phyloP scores from a whole-genome alignment of 805 yeast genomes.

The Saccharomycopsis sp. region DNA sequence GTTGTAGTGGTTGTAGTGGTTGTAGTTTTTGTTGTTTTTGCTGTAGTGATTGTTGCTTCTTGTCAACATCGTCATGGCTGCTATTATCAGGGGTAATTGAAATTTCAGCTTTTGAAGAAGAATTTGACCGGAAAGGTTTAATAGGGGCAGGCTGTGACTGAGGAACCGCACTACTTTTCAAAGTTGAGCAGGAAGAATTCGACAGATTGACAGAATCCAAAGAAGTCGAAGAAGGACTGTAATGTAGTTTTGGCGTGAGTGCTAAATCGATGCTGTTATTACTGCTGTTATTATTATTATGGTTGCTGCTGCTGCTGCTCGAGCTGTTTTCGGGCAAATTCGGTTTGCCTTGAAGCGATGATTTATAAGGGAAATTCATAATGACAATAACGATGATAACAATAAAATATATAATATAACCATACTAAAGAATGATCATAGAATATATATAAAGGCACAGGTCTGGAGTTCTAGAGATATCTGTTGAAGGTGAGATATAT shows the following conservation, averaged over 20 bases:
- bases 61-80: no score
- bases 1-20: background rate
- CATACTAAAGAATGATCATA: no score
- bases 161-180: constrained; percentile 2
- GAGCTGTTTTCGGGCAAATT: background rate
- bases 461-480: no score
- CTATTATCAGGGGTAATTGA: no score
- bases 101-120: no score
- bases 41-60: background rate
- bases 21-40: background rate
- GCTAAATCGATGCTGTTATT: background rate
- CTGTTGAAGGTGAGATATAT: no score
- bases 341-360: background rate
- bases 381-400: no score
- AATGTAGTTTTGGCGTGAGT: background rate
- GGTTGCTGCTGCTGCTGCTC: background rate
- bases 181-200: constrained; percentile 7
- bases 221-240: constrained; percentile 8
- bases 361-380: constrained; percentile 1
- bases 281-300: no score
- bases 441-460: no score
- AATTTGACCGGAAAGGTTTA: constrained; percentile 1
- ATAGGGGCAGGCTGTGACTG: background rate
- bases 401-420: no score
- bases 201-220: constrained; percentile 8